These are phyloP conservation scores for Hippophae tibetana DNA, from an alignment of 306 rosid genomes.

Conservation along the genomic window DNA sequence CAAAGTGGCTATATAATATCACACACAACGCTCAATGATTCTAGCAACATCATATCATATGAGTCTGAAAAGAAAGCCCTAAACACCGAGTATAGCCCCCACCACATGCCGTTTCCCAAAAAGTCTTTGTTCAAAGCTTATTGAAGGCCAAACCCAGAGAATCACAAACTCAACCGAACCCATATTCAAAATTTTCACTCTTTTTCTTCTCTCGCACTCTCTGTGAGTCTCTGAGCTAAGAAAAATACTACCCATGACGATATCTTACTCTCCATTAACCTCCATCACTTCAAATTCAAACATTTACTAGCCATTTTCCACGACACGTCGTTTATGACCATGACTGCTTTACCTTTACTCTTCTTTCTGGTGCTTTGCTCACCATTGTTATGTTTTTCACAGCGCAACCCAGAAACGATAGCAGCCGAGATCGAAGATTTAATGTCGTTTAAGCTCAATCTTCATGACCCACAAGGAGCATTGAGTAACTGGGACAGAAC, in stretches of 20 bases:
- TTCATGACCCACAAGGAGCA: constrained; percentile 60
- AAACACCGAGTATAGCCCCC: constrained; percentile 10
- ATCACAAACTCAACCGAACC: background rate
- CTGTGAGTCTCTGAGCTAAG: constrained; percentile 9
- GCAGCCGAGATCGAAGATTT: constrained; percentile 62
- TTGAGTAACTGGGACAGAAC: constrained; percentile 60
- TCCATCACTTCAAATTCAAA: constrained; percentile 16
- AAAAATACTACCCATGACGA: no score
- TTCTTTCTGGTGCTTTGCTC: constrained; percentile 30
- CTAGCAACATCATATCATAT: constrained; percentile 36
- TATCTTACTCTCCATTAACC: no score
- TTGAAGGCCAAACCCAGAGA: background rate
- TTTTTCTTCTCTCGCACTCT: background rate
- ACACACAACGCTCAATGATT: constrained; percentile 39
- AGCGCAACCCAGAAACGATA: constrained; percentile 17
- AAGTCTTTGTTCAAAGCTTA: constrained; percentile 35
- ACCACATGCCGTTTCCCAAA: constrained; percentile 23
- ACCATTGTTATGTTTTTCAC: constrained; percentile 49
- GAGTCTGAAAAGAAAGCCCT: constrained; percentile 35
- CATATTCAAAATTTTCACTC: background rate
- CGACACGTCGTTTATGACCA: constrained; percentile 1
- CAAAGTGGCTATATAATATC: background rate
- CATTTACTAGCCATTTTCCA: background rate
- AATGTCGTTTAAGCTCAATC: constrained; percentile 56
- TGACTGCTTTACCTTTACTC: constrained; percentile 14